Base-by-base conservation (phyloP, 2,329 filamentous ascomycete genomes). In the Phaeosphaeriaceae sp. region DNA sequence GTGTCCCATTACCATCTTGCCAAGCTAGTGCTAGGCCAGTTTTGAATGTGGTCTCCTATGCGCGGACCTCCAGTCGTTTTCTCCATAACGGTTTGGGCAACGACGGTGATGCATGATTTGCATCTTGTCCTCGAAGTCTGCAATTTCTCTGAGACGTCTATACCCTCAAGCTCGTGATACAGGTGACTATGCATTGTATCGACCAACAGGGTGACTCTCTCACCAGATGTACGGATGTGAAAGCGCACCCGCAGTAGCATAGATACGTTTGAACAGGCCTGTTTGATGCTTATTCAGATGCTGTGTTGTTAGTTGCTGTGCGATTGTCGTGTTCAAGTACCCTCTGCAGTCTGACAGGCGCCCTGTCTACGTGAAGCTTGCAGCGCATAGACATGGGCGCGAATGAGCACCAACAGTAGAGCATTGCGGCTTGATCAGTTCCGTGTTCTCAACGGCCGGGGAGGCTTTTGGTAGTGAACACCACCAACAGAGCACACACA, bases 21-120 rank as follows among this genome's bases (percentile, higher is more conserved):
- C 55, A 58, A 61, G 59, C 5, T 21, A 41, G 47, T 24, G 46
- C 50, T 54, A 53, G 63, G 57, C 51, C 53, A 31, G 24, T 53
- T 49, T 36, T 48, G 33, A 47, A 44, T 27, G 57, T 36, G 56
- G 59, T 48, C 55, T 57, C 6, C 33, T 45, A 60, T 60, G 58
- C 58, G 58, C 53, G 49, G 58, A 56, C 53, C 54, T 56, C 17
- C 25, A 52, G 31, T 47, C 22, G 40, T 27, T 24, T 44, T 11
- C 20, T 24, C 19, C 25, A 31, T 49, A 21, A 24, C 17, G 11
- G 21, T 41, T 22, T 36, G 48, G 7, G 21, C 24, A 15, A 47
- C 44, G 20, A 19, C 11, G 15, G 44, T 45, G 44, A 22, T 47
- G 21, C 17, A 25, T 24, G 13, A 15, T 47, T 47, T 24, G 31